Conservation (phyloP, 805 yeast genomes). For the Starmera dryadoides region DNA sequence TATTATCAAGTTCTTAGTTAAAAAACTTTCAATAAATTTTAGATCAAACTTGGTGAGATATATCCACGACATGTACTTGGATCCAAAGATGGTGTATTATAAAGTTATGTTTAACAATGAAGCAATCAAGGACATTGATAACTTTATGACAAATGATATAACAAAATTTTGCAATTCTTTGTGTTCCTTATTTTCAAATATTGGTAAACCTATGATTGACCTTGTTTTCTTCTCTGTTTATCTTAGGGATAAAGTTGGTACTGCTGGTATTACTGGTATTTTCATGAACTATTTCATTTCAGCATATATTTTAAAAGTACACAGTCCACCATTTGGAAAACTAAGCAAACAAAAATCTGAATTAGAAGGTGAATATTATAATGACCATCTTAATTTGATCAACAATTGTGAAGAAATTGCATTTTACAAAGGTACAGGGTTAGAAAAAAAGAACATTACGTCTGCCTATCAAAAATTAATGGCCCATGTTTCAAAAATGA, state of each 20-base stretch:
- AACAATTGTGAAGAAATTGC: slow-evolving; percentile 92
- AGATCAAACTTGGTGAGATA: slow-evolving; percentile 79
- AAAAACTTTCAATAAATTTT: slow-evolving; percentile 72
- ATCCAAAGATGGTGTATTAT: slow-evolving; percentile 73
- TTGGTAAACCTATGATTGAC: slow-evolving; percentile 90
- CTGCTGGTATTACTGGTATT: slow-evolving; percentile 78
- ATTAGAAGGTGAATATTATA: slow-evolving; percentile 84
- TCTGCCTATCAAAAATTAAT: slow-evolving; percentile 52
- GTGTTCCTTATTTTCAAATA: slow-evolving; percentile 75
- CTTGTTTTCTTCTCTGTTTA: slow-evolving; percentile 77
- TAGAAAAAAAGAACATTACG: slow-evolving; percentile 64
- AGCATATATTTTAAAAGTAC: slow-evolving; percentile 61
- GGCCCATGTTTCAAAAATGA: slow-evolving; percentile 45
- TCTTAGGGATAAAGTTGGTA: slow-evolving; percentile 78
- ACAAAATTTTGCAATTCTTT: slow-evolving; percentile 74
- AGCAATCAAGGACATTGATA: slow-evolving; percentile 62
- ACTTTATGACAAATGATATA: slow-evolving; percentile 78
- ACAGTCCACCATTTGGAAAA: slow-evolving; percentile 82
- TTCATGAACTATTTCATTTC: slow-evolving; percentile 75
- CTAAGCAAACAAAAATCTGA: slow-evolving; percentile 66
- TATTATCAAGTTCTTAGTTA: slow-evolving; percentile 74
- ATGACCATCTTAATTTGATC: slow-evolving; percentile 77
- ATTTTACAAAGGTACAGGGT: slow-evolving; percentile 79
- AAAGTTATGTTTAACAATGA: slow-evolving; percentile 52
- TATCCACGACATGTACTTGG: slow-evolving; percentile 85